Percentiles rank a stretch among this genome's conserved stretches.
phyloP scores from a whole-genome alignment of 495 filamentous ascomycete genomes.

The Jackrogersella minutella region DNA sequence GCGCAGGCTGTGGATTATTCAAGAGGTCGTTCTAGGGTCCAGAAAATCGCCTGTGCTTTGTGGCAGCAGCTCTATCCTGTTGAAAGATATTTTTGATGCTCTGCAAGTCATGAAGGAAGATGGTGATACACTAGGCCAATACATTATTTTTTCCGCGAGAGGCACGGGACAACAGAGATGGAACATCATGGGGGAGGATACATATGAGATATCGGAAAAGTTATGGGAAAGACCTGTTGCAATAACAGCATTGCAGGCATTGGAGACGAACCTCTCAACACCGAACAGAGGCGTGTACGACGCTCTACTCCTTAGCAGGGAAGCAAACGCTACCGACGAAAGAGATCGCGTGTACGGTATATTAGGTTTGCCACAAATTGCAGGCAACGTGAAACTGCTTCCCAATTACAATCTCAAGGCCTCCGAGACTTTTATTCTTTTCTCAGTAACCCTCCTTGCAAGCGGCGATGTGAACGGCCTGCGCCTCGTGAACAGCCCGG shows the following conservation, averaged over 20 bases:
- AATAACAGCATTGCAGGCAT: constrained; percentile 8
- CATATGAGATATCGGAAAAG: constrained; percentile 23
- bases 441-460: constrained; percentile 16
- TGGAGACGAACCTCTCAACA: constrained; percentile 5
- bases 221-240: constrained; percentile 25
- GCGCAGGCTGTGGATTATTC: constrained; percentile 40
- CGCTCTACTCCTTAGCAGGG: constrained; percentile 23
- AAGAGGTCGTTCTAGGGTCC: constrained; percentile 35
- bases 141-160: constrained; percentile 3
- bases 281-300: constrained; percentile 17
- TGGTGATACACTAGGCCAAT: constrained; percentile 11
- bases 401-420: constrained; percentile 28
- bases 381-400: constrained; percentile 10
- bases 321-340: constrained; percentile 34
- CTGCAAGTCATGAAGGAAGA: constrained; percentile 1
- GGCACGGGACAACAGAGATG: background rate
- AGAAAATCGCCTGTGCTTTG: constrained; percentile 24
- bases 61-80: constrained; percentile 15
- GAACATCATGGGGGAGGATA: constrained; percentile 8
- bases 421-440: constrained; percentile 22
- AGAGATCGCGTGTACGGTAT: constrained; percentile 37
- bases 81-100: constrained; percentile 7
- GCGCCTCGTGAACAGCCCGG: constrained; percentile 25
- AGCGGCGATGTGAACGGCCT: constrained; percentile 33
- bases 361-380: constrained; percentile 25